Evolutionary conservation across 1,284 basidiomycete genomes (phyloP).

Genomic region (Ceratobasidium sp.): DNA sequence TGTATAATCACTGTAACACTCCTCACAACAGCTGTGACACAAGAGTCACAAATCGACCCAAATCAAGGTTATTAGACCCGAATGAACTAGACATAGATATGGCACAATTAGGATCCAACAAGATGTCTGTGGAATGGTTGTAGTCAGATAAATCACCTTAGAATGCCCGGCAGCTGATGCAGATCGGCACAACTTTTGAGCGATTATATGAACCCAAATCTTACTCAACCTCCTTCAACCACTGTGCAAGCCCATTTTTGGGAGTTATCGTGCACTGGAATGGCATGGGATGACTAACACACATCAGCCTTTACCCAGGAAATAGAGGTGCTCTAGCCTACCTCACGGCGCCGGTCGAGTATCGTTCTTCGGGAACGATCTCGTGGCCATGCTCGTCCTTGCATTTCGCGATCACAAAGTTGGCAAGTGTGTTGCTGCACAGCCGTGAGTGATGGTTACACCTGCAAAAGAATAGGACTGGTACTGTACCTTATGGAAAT

Average conservation of each 20-base stretch:
- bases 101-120: no score
- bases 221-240: neutral
- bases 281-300: neutral
- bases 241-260: neutral
- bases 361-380: neutral
- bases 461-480: no score
- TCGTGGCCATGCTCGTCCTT: constrained; percentile 1
- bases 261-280: neutral
- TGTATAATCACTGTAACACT: neutral
- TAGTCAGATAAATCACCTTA: no score
- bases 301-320: neutral
- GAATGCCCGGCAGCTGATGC: no score
- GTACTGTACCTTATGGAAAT: neutral
- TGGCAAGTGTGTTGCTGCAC: constrained; percentile 1
- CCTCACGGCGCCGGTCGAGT: constrained; percentile 3
- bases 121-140: no score
- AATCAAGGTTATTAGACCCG: no score
- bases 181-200: no score
- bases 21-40: neutral
- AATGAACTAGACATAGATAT: no score
- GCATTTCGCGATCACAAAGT: neutral
- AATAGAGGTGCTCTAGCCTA: neutral
- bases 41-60: neutral
- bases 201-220: no score
- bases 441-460: no score